Percentiles rank a stretch among this genome's conserved stretches.
phyloP scores from a whole-genome alignment of 768 basidiomycete genomes.

The Termitomyces sp. region DNA sequence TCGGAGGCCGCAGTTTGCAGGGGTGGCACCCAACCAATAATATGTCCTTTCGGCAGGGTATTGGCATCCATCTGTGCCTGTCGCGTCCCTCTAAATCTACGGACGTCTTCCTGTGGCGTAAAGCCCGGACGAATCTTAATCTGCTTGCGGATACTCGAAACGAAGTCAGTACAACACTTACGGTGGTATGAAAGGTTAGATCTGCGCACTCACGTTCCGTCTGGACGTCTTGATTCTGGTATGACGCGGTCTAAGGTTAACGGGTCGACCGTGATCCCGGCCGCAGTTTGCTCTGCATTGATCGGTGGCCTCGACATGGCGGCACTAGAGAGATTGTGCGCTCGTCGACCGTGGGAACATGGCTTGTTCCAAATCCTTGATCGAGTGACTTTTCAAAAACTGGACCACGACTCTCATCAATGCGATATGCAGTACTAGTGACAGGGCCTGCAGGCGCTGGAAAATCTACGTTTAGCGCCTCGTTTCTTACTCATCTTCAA shows the following conservation, averaged over 20 bases:
- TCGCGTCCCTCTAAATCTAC: slow-evolving; percentile 75
- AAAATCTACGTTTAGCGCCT: slow-evolving; percentile 89
- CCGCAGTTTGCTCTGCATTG: slow-evolving; percentile 58
- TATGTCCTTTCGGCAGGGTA: slow-evolving; percentile 69
- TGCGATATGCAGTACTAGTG: slow-evolving; percentile 87
- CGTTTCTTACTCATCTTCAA: slow-evolving; percentile 85
- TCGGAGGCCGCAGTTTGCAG: slow-evolving; percentile 34
- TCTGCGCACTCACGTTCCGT: slow-evolving; percentile 68
- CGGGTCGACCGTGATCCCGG: slow-evolving; percentile 85
- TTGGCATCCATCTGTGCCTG: slow-evolving; percentile 68
- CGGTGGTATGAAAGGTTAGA: slow-evolving; percentile 4
- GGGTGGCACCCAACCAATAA: slow-evolving; percentile 76
- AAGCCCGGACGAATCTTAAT: slow-evolving; percentile 88
- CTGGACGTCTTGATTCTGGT: slow-evolving; percentile 73
- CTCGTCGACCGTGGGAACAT: slow-evolving; percentile 14
- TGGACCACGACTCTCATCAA: slow-evolving; percentile 26
- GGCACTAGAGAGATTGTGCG: slow-evolving; percentile 6
- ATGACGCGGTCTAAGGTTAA: slow-evolving; percentile 84
- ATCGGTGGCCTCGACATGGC: slow-evolving; percentile 75
- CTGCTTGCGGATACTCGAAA: slow-evolving; percentile 73
- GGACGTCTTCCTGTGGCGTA: slow-evolving; percentile 91
- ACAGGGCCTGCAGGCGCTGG: slow-evolving; percentile 98
- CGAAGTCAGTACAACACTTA: slow-evolving; percentile 8
- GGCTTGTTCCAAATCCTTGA: not conserved
- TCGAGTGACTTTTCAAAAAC: not conserved